phyloP scores from a whole-genome alignment of 1,284 basidiomycete genomes.

The Gomphus bonarii region DNA sequence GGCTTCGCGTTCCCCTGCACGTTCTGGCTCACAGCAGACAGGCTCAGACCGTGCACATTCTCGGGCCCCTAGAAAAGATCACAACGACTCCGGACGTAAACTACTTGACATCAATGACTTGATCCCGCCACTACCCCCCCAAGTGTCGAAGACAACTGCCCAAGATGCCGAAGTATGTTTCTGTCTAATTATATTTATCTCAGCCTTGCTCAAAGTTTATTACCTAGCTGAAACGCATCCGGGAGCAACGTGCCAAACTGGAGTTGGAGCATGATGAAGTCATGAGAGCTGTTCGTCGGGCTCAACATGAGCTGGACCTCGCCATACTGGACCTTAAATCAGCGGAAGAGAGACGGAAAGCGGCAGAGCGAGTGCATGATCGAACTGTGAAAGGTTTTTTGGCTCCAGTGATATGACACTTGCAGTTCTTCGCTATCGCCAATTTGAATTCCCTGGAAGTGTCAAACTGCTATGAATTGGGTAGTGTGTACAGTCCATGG shows the following conservation, averaged over 20 bases:
- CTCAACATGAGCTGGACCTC: conserved; percentile 50
- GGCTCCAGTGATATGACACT: background rate
- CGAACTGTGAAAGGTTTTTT: conserved; percentile 3
- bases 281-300: conserved; percentile 35
- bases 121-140: background rate
- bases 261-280: conserved; percentile 31
- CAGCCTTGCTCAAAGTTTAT: background rate
- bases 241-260: conserved; percentile 29
- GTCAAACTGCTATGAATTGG: conserved; percentile 26
- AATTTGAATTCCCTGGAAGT: background rate
- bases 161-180: conserved; percentile 4
- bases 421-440: background rate
- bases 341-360: conserved; percentile 42
- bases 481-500: conserved; percentile 67
- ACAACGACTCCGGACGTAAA: background rate
- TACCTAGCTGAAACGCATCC: conserved; percentile 23
- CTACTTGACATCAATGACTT: conserved; percentile 6
- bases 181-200: background rate
- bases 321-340: conserved; percentile 45
- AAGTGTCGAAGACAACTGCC: background rate
- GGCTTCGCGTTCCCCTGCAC: background rate
- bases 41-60: background rate
- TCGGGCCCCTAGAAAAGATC: background rate
- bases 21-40: conserved; percentile 2
- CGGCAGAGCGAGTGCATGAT: conserved; percentile 29